Base-by-base conservation (phyloP, 2,329 filamentous ascomycete genomes). In the Botryotinia calthae region DNA sequence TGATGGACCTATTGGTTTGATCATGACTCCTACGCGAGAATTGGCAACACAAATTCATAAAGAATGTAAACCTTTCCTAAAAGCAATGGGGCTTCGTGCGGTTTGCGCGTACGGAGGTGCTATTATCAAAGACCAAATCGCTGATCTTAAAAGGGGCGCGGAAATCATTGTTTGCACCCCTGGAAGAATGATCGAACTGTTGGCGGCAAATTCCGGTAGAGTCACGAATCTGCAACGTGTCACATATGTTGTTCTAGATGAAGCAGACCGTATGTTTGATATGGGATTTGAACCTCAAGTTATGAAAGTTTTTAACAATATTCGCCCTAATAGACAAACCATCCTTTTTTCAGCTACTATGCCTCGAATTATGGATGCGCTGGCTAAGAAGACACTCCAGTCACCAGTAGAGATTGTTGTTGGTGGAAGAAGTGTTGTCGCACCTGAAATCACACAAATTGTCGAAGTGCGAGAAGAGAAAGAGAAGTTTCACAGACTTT, bases 211-310 rank as follows among this genome's bases (percentile, higher is more conserved):
- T 80, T 91, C 93, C 76, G 95, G 95, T n/a, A 90, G 95, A 75
- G 95, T 98, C 16, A 97, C 95, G 20, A 98, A 97, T 79, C 86
- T 99, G 72, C 90, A 88, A 77, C 89, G 96, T 75, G 93, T 97
- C 20, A 96, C 94, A 0, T 99, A 98, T 81, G 90, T 98, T 37
- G 96, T 99, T 18, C 88, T 99, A 56, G 96, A 99, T 81, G 96
- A 99, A 83, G 96, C 96, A 65, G 96, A 99, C 82, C 92, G 96
- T 75, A 98, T 99, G 96, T 98, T 98, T 81, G 96, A 99, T 82
- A 98, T 99, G 96, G 96, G 96, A 22, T 99, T 99, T 80, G 95
- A 97, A 83, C 95, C 96, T 2, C 96, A 99, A 82, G 95, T 99
- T 71, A 96, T 96, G 89, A 98, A 97, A 82, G 96, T 99, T 73